Percentiles rank a stretch among this genome's conserved stretches.
phyloP scores from a whole-genome alignment of 768 basidiomycete genomes.

The Boletus subcaerulescens region DNA sequence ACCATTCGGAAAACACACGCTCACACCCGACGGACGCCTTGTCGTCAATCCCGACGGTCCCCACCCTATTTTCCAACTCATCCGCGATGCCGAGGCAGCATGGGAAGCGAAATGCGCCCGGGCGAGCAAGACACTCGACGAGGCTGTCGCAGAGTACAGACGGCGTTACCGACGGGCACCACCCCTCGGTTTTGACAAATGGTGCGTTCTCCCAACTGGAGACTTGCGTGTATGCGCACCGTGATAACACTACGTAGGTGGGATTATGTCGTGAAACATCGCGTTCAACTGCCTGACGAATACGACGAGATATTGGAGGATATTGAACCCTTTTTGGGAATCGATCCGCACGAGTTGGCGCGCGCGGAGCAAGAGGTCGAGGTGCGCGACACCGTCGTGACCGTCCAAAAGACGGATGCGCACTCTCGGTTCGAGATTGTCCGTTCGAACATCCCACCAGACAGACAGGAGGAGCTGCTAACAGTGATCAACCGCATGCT shows the following conservation, averaged over 20 bases:
- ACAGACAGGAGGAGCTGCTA: not conserved
- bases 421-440: slow-evolving; percentile 13
- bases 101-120: slow-evolving; percentile 36
- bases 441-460: slow-evolving; percentile 7
- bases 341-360: slow-evolving; percentile 30
- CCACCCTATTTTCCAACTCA: slow-evolving; percentile 40
- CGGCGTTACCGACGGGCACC: slow-evolving; percentile 35
- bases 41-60: slow-evolving; percentile 33
- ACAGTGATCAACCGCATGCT: slow-evolving; percentile 14
- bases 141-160: slow-evolving; percentile 40
- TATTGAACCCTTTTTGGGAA: slow-evolving; percentile 37
- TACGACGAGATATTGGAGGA: slow-evolving; percentile 44
- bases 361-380: slow-evolving; percentile 22
- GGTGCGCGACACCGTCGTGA: slow-evolving; percentile 7
- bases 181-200: slow-evolving; percentile 42
- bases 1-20: slow-evolving; percentile 18
- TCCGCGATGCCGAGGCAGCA: slow-evolving; percentile 32
- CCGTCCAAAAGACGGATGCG: slow-evolving; percentile 22
- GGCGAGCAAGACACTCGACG: slow-evolving; percentile 36
- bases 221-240: too few relatives aligned
- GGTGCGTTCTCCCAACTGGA: slow-evolving; percentile 24
- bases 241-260: slow-evolving; percentile 29
- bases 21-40: slow-evolving; percentile 31
- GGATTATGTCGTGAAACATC: slow-evolving; percentile 38
- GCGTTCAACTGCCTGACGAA: slow-evolving; percentile 43